phyloP scores from a whole-genome alignment of 2,329 filamentous ascomycete genomes.

The Sordariomycetes sp. region DNA sequence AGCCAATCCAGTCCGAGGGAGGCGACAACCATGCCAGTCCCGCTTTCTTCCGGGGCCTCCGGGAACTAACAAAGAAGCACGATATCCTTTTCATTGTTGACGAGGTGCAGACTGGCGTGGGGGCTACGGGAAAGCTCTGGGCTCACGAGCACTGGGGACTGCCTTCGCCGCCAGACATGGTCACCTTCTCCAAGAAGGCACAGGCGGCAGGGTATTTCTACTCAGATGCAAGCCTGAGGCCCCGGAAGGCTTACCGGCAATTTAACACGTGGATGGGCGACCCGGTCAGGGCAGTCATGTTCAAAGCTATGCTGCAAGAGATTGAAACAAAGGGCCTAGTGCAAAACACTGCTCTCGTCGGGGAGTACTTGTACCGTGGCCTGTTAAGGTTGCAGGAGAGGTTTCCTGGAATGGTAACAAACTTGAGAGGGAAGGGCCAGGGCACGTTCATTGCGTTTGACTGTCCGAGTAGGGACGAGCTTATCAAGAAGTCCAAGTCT shows the following conservation, averaged over 20 bases:
- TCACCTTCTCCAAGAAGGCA: conserved; percentile 80
- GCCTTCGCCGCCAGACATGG: conserved; percentile 62
- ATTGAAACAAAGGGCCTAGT: conserved; percentile 68
- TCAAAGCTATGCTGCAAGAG: conserved; percentile 67
- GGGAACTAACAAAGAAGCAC: conserved; percentile 59
- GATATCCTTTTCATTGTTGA: conserved; percentile 69
- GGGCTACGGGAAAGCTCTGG: conserved; percentile 79
- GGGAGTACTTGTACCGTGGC: conserved; percentile 65
- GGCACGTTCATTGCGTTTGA: conserved; percentile 93
- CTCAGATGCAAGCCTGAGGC: conserved; percentile 62
- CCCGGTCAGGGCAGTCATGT: conserved; percentile 64
- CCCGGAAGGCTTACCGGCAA: conserved; percentile 74
- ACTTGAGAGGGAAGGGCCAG: conserved; percentile 77
- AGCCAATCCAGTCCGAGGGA: conserved; percentile 75
- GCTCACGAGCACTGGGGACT: conserved; percentile 78
- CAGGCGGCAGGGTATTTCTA: conserved; percentile 84
- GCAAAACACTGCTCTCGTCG: conserved; percentile 63
- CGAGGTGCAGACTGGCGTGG: conserved; percentile 75
- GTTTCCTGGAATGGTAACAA: conserved; percentile 66
- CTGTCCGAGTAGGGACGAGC: conserved; percentile 65
- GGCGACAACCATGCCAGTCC: conserved; percentile 76
- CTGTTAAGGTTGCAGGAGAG: too few species aligned
- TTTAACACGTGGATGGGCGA: conserved; percentile 88
- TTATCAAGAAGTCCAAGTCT: conserved; percentile 73
- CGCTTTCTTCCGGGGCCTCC: conserved; percentile 65